A percentile compares a stretch with the other conserved stretches of the same genome.
Conservation (phyloP, 768 basidiomycete species). For the Leccinum pellstonianum region DNA sequence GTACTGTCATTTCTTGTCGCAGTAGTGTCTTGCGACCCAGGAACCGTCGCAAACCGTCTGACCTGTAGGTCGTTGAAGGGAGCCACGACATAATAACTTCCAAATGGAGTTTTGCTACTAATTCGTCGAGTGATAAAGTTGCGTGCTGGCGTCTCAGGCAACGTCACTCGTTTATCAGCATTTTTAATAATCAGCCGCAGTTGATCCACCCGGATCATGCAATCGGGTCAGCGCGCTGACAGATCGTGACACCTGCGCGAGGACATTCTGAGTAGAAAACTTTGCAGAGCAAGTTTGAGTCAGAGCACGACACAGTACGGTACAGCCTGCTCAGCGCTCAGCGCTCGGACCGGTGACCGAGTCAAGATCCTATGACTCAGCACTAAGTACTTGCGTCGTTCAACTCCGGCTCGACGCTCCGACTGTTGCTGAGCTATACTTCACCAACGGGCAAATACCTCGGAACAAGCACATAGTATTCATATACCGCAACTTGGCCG, state of each 20-base stretch:
- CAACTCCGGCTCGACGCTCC: too few species aligned
- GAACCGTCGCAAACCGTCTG: not conserved
- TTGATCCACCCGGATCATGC: not conserved
- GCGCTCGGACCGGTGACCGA: too few species aligned
- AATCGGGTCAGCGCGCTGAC: not conserved
- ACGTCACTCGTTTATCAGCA: not conserved
- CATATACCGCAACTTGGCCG: too few species aligned
- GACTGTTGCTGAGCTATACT: too few species aligned
- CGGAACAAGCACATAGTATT: too few species aligned
- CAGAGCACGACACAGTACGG: too few species aligned
- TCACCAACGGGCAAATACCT: too few species aligned
- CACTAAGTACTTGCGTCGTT: too few species aligned
- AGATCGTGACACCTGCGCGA: not conserved
- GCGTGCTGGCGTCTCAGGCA: not conserved
- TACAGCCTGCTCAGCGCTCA: not conserved
- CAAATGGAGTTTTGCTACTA: not conserved
- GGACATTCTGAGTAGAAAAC: too few species aligned
- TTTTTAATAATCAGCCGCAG: not conserved
- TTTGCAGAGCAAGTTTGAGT: too few species aligned
- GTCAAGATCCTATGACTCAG: too few species aligned
- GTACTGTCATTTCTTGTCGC: not conserved
- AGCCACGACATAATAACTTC: not conserved
- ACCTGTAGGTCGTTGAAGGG: not conserved
- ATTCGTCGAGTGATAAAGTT: not conserved
- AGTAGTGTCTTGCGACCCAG: not conserved